phyloP scores from a whole-genome alignment of 495 filamentous ascomycete species.

The Lophiostoma macrostomum region DNA sequence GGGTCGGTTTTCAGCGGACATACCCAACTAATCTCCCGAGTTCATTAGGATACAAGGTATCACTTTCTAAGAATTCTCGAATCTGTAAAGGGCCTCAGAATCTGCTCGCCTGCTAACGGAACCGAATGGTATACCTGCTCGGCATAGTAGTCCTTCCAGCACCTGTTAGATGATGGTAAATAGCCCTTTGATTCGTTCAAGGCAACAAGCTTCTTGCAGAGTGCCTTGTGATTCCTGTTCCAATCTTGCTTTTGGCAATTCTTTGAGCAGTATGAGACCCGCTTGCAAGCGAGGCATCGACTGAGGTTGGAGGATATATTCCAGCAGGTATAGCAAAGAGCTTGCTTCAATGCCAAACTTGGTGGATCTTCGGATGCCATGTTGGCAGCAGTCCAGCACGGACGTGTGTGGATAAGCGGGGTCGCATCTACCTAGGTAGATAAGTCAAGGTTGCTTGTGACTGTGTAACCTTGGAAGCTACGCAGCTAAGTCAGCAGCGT shows the following conservation, averaged over 20 bases:
- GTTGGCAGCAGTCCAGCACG: too few relatives aligned
- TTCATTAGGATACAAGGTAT: background rate
- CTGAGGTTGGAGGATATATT: slow-evolving; percentile 5
- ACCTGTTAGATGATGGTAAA: slow-evolving; percentile 1
- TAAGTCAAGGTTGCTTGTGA: too few relatives aligned
- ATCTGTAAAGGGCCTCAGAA: slow-evolving; percentile 5
- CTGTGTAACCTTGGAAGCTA: too few relatives aligned
- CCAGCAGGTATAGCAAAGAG: slow-evolving; percentile 11
- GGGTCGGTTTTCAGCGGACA: slow-evolving; percentile 1
- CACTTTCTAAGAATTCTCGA: background rate
- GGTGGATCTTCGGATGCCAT: slow-evolving; percentile 10
- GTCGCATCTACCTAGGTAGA: too few relatives aligned
- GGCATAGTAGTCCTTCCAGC: slow-evolving; percentile 2
- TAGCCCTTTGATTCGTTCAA: background rate
- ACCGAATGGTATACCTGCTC: slow-evolving; percentile 5
- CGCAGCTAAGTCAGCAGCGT: too few relatives aligned
- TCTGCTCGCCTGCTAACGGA: background rate
- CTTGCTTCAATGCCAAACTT: slow-evolving; percentile 11
- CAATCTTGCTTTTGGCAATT: slow-evolving; percentile 11
- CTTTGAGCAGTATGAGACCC: slow-evolving; percentile 11
- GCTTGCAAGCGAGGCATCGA: slow-evolving; percentile 11
- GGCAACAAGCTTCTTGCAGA: slow-evolving; percentile 13
- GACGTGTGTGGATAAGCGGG: too few relatives aligned
- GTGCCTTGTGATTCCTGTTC: slow-evolving; percentile 6
- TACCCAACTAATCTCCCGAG: slow-evolving; percentile 12